These are phyloP conservation scores for Leccinum truebloodii DNA, from an alignment of 768 basidiomycete genomes.

Conservation along the genomic window DNA sequence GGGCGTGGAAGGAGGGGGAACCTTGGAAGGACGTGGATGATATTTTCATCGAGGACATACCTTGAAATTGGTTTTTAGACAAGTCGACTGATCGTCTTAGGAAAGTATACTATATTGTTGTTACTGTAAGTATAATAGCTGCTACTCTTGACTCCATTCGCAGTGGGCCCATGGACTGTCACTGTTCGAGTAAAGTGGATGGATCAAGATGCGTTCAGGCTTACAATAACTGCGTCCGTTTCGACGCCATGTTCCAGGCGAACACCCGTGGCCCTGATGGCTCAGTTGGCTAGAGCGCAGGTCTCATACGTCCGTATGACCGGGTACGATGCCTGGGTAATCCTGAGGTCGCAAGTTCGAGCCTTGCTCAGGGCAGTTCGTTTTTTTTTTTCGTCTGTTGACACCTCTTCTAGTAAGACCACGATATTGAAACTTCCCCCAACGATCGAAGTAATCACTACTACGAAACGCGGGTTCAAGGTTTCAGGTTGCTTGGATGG, in stretches of 20 bases:
- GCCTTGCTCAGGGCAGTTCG: constrained; percentile 50
- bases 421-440: no score
- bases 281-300: constrained; percentile 59
- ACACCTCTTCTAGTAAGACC: neutral
- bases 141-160: neutral
- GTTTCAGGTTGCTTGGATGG: neutral
- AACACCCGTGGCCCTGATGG: constrained; percentile 44
- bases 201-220: no score
- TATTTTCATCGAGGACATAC: constrained; percentile 74
- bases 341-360: constrained; percentile 67
- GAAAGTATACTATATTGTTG: neutral
- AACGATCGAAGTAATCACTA: neutral
- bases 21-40: constrained; percentile 71
- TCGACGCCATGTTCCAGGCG: neutral
- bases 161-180: no score
- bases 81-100: neutral
- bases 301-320: constrained; percentile 48
- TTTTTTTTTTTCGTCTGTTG: constrained; percentile 13
- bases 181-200: no score
- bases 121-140: neutral
- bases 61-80: neutral
- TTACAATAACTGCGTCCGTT: neutral
- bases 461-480: neutral
- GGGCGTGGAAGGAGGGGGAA: constrained; percentile 47
- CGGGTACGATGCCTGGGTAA: constrained; percentile 32